Conservation (phyloP, 306 rosid genomes). For the Cucurbita maxima region DNA sequence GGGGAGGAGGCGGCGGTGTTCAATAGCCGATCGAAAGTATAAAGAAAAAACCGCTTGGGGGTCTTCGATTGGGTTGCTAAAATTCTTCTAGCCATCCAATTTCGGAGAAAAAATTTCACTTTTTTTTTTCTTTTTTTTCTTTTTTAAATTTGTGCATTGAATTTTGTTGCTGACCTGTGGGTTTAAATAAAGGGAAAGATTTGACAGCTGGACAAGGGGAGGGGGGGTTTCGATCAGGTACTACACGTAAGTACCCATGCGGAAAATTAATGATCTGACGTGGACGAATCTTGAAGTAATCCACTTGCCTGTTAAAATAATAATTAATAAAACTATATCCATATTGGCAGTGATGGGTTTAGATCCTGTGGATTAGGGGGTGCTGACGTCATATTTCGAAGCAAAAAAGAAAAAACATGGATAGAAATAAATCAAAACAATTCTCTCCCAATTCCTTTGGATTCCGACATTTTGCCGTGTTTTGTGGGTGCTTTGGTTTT, state of each 20-base stretch:
- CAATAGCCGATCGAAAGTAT: conserved; percentile 16
- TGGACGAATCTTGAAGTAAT: neutral
- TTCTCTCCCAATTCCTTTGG: neutral
- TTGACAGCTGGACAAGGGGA: neutral
- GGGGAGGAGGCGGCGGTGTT: conserved; percentile 14
- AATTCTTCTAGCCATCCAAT: neutral
- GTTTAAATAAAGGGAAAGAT: neutral
- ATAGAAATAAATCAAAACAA: neutral
- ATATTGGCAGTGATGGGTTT: neutral
- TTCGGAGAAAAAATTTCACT: neutral
- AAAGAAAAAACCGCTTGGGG: conserved; percentile 22
- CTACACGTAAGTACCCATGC: neutral
- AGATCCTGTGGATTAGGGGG: neutral
- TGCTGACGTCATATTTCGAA: neutral
- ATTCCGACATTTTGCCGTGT: neutral
- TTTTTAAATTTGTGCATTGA: neutral
- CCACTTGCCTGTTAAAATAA: neutral
- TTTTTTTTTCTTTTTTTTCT: neutral
- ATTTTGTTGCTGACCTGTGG: neutral
- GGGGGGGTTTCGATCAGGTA: neutral
- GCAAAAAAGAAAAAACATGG: neutral
- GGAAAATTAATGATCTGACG: neutral
- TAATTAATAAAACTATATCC: neutral
- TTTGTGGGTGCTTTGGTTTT: neutral
- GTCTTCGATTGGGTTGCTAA: conserved; percentile 31